Evolutionary conservation across 2,329 filamentous ascomycete genomes (phyloP), one percentile per base, ranked within the genome.

Genomic region (Clonostachys chloroleuca): DNA sequence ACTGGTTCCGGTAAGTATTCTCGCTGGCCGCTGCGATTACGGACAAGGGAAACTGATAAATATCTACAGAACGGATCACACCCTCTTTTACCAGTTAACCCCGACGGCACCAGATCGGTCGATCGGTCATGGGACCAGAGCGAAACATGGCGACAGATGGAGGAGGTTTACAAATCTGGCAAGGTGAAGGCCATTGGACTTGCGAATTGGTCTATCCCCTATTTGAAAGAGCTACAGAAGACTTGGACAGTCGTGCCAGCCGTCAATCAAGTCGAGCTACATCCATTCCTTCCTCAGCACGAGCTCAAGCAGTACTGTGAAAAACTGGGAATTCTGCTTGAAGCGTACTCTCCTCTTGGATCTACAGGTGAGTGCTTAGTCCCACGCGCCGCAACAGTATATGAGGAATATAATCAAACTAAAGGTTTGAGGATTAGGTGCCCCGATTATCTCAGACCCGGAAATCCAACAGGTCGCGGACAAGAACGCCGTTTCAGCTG

Each of bases 251-350:
- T 82, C 12, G 65, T 70, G 2, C 84, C 84, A 2, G 80, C 80
- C 3, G 76, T 78, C 54, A 87, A 87, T 65, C 84, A 87, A 66
- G 81, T 87, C 52, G 84, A 87, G 61, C 80, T 81, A 45, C 83
- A 87, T 61, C 82, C 84, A 2, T 85, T 84, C 56, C 71, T 87
- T 12, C 84, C 86, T 59, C 84, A 81, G 59, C 66, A 67, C 3
- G 69, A 77, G 17, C 66, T 88, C 30, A 62, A 84, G 7, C 67
- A 74, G 13, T 82, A 76, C 63, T 81, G 76, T 65, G 64, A 75
- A 46, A 61, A 72, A 52, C 77, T 84, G 61, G 70, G 70, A 50
- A 85, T 87, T 51, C 68, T 80, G 49, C 62, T 86, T 42, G 77
- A 81, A 56, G 82, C 82, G 4, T 86, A 86, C 65, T 84, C 79